Conservation (phyloP, 345 rosid species). For the Aquilaria sinensis region DNA sequence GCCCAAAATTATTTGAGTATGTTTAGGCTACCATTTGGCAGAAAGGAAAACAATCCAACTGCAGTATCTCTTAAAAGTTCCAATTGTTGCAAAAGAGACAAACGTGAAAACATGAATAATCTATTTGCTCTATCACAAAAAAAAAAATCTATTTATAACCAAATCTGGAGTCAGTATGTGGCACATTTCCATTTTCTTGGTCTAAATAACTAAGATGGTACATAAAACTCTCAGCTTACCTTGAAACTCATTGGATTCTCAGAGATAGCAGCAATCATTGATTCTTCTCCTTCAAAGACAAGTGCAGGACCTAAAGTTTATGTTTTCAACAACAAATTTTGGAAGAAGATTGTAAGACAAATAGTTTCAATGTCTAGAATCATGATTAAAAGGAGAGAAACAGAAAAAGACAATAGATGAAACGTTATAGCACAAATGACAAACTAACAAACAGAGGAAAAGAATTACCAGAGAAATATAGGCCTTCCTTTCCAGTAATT, state of each 20-base stretch:
- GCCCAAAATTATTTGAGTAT: no score
- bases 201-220: no score
- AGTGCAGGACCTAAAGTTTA: slow-evolving; percentile 82
- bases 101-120: no score
- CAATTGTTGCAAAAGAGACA: no score
- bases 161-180: no score
- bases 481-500: slow-evolving; percentile 98
- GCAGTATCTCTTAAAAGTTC: no score
- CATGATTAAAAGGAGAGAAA: neutral
- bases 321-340: slow-evolving; percentile 6
- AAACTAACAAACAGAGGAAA: slow-evolving; percentile 4
- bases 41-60: no score
- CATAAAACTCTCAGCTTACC: slow-evolving; percentile 23
- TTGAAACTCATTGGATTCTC: slow-evolving; percentile 77
- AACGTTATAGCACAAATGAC: neutral
- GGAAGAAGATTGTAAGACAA: neutral
- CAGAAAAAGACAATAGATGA: neutral
- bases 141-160: no score
- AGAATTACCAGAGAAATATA: slow-evolving; percentile 73
- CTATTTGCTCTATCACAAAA: no score
- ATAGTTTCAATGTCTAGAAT: slow-evolving; percentile 1
- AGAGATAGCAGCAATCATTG: slow-evolving; percentile 83
- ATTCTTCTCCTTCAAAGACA: slow-evolving; percentile 96
- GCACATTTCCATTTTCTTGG: no score
- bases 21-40: no score